These are phyloP conservation scores for Grifola frondosa DNA, from an alignment of 1,284 basidiomycete species.

Conservation along the genomic window DNA sequence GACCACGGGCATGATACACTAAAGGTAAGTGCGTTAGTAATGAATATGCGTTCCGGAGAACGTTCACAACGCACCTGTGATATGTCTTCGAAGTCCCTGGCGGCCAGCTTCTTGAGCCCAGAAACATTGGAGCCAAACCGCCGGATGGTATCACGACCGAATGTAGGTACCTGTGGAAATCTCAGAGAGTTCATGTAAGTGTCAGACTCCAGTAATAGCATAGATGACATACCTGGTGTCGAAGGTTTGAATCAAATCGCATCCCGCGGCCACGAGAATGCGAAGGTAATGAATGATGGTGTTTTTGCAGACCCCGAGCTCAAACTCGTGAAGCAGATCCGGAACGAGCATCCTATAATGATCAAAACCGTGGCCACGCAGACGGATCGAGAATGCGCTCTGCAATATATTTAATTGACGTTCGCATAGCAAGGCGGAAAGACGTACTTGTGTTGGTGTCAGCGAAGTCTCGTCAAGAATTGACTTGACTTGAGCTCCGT, in stretches of 20 bases:
- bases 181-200: slow-evolving; percentile 9
- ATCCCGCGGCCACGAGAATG: slow-evolving; percentile 7
- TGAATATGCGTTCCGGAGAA: too few relatives aligned
- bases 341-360: slow-evolving; percentile 31
- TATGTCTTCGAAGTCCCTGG: slow-evolving; percentile 31
- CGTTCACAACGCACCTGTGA: too few relatives aligned
- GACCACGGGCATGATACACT: slow-evolving; percentile 30
- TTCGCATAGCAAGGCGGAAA: neutral
- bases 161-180: slow-evolving; percentile 26
- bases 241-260: slow-evolving; percentile 5
- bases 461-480: slow-evolving; percentile 3
- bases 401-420: slow-evolving; percentile 4
- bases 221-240: slow-evolving; percentile 16
- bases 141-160: slow-evolving; percentile 27
- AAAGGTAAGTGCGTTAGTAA: too few relatives aligned
- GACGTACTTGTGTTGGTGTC: neutral
- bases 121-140: slow-evolving; percentile 26
- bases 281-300: slow-evolving; percentile 9
- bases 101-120: slow-evolving; percentile 27
- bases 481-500: neutral
- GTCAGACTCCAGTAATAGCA: slow-evolving; percentile 9
- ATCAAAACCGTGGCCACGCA: slow-evolving; percentile 24
- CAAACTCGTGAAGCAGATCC: slow-evolving; percentile 40
- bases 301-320: slow-evolving; percentile 36
- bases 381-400: slow-evolving; percentile 28